Conservation (phyloP, 805 yeast genomes). For the Grigorovia yakushimaensis region DNA sequence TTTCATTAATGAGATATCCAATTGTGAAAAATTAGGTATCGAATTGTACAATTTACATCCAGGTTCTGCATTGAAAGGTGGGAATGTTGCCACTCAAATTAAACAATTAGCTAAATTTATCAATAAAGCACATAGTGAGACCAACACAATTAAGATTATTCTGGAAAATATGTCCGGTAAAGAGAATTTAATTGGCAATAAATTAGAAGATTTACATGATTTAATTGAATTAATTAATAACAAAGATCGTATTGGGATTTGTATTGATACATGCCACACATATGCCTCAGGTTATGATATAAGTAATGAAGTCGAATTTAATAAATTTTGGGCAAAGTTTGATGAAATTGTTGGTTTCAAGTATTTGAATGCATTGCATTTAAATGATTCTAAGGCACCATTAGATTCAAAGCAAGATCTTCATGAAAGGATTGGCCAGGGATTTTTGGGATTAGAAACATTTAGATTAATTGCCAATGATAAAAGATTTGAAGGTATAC, state of each 20-base stretch:
- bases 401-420: slow-evolving; percentile 81
- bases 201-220: slow-evolving; percentile 59
- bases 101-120: slow-evolving; percentile 65
- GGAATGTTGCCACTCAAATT: slow-evolving; percentile 54
- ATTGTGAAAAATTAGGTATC: slow-evolving; percentile 80
- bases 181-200: slow-evolving; percentile 80
- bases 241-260: slow-evolving; percentile 83
- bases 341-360: slow-evolving; percentile 66
- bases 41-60: slow-evolving; percentile 90
- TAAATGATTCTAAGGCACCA: slow-evolving; percentile 94
- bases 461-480: slow-evolving; percentile 68
- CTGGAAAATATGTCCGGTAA: slow-evolving; percentile 98
- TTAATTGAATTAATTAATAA: slow-evolving; percentile 75
- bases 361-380: slow-evolving; percentile 71
- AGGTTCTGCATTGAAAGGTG: slow-evolving; percentile 70
- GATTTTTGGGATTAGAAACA: slow-evolving; percentile 79
- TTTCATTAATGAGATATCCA: slow-evolving; percentile 71
- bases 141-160: slow-evolving; percentile 74
- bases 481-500: slow-evolving; percentile 50
- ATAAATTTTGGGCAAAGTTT: slow-evolving; percentile 64
- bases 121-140: slow-evolving; percentile 65
- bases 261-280: slow-evolving; percentile 92
- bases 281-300: slow-evolving; percentile 96
- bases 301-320: slow-evolving; percentile 43
- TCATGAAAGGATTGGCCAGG: slow-evolving; percentile 83